Conservation (phyloP, 1,139 yeast species). For the Hanseniaspora gamundiae region DNA sequence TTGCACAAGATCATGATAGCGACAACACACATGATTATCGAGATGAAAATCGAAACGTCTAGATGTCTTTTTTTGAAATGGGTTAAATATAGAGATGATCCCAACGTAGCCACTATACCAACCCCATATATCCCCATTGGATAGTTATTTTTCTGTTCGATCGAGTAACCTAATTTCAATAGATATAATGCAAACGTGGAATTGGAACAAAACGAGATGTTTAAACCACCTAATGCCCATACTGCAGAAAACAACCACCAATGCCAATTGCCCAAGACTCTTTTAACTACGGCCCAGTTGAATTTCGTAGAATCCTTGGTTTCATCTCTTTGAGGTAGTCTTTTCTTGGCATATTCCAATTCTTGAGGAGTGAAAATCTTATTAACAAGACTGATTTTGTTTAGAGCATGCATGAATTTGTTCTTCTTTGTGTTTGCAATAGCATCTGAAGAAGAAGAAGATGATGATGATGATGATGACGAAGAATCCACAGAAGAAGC, state of each 20-base stretch:
- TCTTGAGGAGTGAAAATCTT: constrained; percentile 30
- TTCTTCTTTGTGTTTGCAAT: constrained; percentile 2
- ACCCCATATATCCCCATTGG: constrained; percentile 49
- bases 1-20: constrained; percentile 31
- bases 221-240: constrained; percentile 52
- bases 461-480: constrained; percentile 32
- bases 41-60: constrained; percentile 36
- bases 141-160: constrained; percentile 38
- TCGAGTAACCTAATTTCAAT: constrained; percentile 31
- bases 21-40: constrained; percentile 30
- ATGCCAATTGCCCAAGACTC: constrained; percentile 45
- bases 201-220: constrained; percentile 42
- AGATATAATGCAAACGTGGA: constrained; percentile 43
- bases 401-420: not conserved
- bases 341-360: constrained; percentile 27
- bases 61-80: constrained; percentile 36
- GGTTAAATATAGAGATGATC: constrained; percentile 37
- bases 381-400: constrained; percentile 11
- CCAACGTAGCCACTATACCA: constrained; percentile 37
- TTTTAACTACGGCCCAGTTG: constrained; percentile 33
- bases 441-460: not conserved
- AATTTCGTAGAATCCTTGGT: constrained; percentile 22
- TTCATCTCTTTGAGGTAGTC: constrained; percentile 30
- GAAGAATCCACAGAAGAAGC: no score
- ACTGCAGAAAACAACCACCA: constrained; percentile 44